Conservation (phyloP, 805 yeast genomes). For the Myxozyma sirexii region DNA sequence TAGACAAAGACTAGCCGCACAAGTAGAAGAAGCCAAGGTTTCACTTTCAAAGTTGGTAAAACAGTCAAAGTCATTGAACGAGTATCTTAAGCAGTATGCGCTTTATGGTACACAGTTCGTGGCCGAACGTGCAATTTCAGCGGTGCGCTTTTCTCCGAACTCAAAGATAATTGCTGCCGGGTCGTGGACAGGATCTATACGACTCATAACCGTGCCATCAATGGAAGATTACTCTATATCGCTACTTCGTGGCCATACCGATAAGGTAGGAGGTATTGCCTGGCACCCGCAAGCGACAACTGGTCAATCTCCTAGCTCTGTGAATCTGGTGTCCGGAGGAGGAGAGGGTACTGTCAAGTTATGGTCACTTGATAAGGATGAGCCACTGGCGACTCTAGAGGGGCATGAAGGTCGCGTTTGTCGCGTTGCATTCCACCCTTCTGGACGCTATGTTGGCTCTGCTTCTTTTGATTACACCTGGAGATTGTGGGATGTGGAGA, state of each 20-base stretch:
- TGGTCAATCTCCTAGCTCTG: constrained; percentile 26
- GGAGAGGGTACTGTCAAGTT: constrained; percentile 49
- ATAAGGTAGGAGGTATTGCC: constrained; percentile 70
- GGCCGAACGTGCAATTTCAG: constrained; percentile 69
- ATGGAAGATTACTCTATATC: constrained; percentile 42
- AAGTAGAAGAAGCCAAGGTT: constrained; percentile 35
- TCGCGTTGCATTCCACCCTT: constrained; percentile 66
- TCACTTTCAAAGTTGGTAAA: constrained; percentile 51
- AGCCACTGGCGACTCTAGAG: constrained; percentile 36
- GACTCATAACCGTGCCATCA: constrained; percentile 49
- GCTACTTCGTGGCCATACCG: constrained; percentile 54
- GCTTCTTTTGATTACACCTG: constrained; percentile 86
- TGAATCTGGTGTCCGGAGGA: constrained; percentile 50
- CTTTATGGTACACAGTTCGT: constrained; percentile 70
- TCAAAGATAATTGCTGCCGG: constrained; percentile 58
- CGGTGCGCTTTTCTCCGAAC: constrained; percentile 51
- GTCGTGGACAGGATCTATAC: constrained; percentile 81
- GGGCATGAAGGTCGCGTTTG: constrained; percentile 65
- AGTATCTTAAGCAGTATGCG: constrained; percentile 45
- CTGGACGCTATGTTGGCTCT: constrained; percentile 57
- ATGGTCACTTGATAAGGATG: constrained; percentile 40
- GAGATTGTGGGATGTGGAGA: constrained; percentile 79
- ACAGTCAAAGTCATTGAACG: constrained; percentile 50
- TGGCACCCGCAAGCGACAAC: constrained; percentile 53
- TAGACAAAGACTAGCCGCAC: constrained; percentile 12